Percentiles rank a stretch among this genome's conserved stretches.
phyloP scores from a whole-genome alignment of 2,329 filamentous ascomycete genomes.

The Westerdykella aurantiaca region DNA sequence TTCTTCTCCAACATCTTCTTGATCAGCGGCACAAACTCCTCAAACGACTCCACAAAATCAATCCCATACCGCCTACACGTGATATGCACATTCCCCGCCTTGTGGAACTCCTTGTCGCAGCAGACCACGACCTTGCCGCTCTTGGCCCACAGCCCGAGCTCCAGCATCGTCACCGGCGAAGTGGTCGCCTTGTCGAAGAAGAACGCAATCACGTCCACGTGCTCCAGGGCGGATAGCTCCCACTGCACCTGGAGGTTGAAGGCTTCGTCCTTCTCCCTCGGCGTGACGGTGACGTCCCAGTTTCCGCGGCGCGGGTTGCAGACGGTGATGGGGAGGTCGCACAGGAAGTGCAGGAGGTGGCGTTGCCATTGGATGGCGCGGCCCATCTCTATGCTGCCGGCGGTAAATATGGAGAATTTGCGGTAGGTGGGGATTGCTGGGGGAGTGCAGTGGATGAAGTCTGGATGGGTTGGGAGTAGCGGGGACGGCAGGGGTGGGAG shows the following conservation, averaged over 20 bases:
- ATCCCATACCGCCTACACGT: constrained; percentile 49
- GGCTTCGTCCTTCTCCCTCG: constrained; percentile 28
- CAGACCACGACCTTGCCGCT: constrained; percentile 49
- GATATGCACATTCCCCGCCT: constrained; percentile 57
- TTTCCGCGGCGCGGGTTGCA: constrained; percentile 53
- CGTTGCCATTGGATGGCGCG: constrained; percentile 49
- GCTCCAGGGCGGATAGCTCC: constrained; percentile 55
- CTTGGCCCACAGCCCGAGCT: constrained; percentile 52
- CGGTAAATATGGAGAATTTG: constrained; percentile 50
- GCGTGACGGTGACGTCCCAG: constrained; percentile 50
- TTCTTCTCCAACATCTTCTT: constrained; percentile 26
- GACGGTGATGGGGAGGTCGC: constrained; percentile 46
- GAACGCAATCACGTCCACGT: constrained; percentile 51
- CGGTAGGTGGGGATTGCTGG: constrained; percentile 12
- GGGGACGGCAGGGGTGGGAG: background rate
- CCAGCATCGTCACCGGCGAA: constrained; percentile 55
- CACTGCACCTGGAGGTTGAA: constrained; percentile 55
- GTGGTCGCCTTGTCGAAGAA: constrained; percentile 51
- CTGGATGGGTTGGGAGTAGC: background rate
- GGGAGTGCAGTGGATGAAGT: constrained; percentile 12
- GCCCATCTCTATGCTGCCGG: constrained; percentile 50
- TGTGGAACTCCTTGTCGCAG: constrained; percentile 49
- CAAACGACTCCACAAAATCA: constrained; percentile 40
- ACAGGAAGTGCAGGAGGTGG: constrained; percentile 39
- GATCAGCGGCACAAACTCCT: constrained; percentile 38